Evolutionary conservation across 306 rosid genomes (phyloP).

Genomic region (Acacia confusa): DNA sequence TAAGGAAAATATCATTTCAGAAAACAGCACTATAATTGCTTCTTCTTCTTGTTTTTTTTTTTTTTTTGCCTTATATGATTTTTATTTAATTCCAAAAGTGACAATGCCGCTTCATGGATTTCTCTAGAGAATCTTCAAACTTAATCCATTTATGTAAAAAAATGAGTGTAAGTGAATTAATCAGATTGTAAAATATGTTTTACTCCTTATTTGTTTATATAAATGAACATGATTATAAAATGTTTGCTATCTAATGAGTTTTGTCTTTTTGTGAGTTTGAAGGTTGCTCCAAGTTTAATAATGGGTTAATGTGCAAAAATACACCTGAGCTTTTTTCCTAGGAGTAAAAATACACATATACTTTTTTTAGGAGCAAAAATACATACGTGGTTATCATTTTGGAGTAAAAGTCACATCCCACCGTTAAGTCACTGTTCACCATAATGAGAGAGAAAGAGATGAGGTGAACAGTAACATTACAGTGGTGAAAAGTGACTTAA

Average conservation of each 20-base stretch:
- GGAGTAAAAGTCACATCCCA: too few relatives aligned
- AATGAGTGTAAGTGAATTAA: background rate
- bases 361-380: too few relatives aligned
- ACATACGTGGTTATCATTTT: too few relatives aligned
- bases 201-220: background rate
- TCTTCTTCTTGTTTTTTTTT: too few relatives aligned
- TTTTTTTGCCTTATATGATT: background rate
- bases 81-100: constrained; percentile 28
- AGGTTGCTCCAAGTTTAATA: background rate
- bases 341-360: too few relatives aligned
- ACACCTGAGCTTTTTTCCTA: too few relatives aligned
- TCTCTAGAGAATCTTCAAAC: background rate
- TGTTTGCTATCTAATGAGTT: background rate
- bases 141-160: background rate
- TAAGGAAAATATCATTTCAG: constrained; percentile 27
- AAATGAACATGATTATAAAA: background rate
- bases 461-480: too few relatives aligned
- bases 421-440: too few relatives aligned
- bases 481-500: too few relatives aligned
- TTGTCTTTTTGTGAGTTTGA: background rate
- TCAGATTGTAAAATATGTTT: background rate
- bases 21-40: constrained; percentile 11
- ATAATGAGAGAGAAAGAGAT: too few relatives aligned
- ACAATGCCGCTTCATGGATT: constrained; percentile 1
- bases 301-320: too few relatives aligned